Percentiles rank a stretch among this genome's conserved stretches.
phyloP scores from a whole-genome alignment of 768 basidiomycete genomes.

The Polyporus arcularius region DNA sequence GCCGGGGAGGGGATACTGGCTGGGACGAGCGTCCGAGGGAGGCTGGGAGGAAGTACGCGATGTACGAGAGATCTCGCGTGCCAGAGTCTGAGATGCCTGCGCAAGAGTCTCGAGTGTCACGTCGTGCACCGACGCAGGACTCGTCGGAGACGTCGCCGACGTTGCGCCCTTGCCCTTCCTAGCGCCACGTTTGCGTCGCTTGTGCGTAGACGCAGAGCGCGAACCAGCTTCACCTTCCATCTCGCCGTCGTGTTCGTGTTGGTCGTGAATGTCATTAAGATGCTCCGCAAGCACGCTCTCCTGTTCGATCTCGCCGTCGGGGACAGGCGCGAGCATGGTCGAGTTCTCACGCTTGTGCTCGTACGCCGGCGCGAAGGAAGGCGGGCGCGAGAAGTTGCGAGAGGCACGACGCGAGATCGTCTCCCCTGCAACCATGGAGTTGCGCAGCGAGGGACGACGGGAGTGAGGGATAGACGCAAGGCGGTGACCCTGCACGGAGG shows the following conservation, averaged over 20 bases:
- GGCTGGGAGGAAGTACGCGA: slow-evolving; percentile 23
- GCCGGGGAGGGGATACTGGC: slow-evolving; percentile 9
- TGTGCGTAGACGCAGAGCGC: slow-evolving; percentile 71
- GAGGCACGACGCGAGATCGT: slow-evolving; percentile 43
- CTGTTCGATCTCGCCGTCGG: slow-evolving; percentile 33
- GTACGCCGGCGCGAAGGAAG: slow-evolving; percentile 48
- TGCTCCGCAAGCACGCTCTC: slow-evolving; percentile 38
- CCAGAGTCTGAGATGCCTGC: slow-evolving; percentile 77
- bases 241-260: slow-evolving; percentile 39
- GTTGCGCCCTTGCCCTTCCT: slow-evolving; percentile 73
- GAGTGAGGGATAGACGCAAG: slow-evolving; percentile 65
- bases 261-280: slow-evolving; percentile 16
- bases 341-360: slow-evolving; percentile 22
- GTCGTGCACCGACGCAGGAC: slow-evolving; percentile 40
- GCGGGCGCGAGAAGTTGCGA: slow-evolving; percentile 63
- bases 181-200: slow-evolving; percentile 81
- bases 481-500: slow-evolving; percentile 65
- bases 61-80: slow-evolving; percentile 78
- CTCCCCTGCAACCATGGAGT: slow-evolving; percentile 49
- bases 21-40: slow-evolving; percentile 17
- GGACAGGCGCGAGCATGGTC: slow-evolving; percentile 22
- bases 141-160: slow-evolving; percentile 28
- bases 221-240: slow-evolving; percentile 42
- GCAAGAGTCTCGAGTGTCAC: slow-evolving; percentile 72
- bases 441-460: slow-evolving; percentile 71